A percentile compares a stretch with the other conserved stretches of the same genome.
phyloP scores from a whole-genome alignment of 805 yeast genomes.

The Yamadazyma phyllophila region DNA sequence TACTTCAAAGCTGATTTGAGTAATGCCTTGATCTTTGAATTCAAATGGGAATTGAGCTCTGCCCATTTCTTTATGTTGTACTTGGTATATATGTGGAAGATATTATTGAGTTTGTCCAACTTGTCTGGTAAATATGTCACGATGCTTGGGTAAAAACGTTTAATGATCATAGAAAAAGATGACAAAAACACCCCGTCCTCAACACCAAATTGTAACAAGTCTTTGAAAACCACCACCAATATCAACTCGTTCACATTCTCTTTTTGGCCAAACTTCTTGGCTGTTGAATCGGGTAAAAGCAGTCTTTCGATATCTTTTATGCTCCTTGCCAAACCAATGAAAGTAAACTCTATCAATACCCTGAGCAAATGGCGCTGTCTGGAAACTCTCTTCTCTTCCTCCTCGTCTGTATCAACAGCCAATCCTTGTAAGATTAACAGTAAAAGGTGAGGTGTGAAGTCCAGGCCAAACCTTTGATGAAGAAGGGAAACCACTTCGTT shows the following conservation, averaged over 20 bases:
- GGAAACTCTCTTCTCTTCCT: conserved; percentile 39
- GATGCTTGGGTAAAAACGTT: conserved; percentile 40
- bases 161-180: conserved; percentile 48
- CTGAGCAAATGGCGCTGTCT: conserved; percentile 49
- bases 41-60: conserved; percentile 41
- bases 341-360: conserved; percentile 55
- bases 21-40: conserved; percentile 14
- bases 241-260: conserved; percentile 20
- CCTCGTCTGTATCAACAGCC: conserved; percentile 32
- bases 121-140: conserved; percentile 27
- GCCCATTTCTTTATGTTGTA: conserved; percentile 35
- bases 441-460: conserved; percentile 52
- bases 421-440: conserved; percentile 33
- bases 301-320: conserved; percentile 39
- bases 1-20: conserved; percentile 55
- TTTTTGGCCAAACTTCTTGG: conserved; percentile 25
- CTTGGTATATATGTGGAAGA: conserved; percentile 33
- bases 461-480: conserved; percentile 66
- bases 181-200: conserved; percentile 30
- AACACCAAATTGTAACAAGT: conserved; percentile 26
- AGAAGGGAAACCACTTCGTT: conserved; percentile 67
- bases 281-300: conserved; percentile 42
- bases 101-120: conserved; percentile 32
- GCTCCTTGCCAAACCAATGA: conserved; percentile 54
- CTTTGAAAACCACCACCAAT: conserved; percentile 25